Evolutionary conservation across 78 protist species (phyloP), one percentile per base, ranked within the genome.

Genomic region (Parvularia atlantis): DNA sequence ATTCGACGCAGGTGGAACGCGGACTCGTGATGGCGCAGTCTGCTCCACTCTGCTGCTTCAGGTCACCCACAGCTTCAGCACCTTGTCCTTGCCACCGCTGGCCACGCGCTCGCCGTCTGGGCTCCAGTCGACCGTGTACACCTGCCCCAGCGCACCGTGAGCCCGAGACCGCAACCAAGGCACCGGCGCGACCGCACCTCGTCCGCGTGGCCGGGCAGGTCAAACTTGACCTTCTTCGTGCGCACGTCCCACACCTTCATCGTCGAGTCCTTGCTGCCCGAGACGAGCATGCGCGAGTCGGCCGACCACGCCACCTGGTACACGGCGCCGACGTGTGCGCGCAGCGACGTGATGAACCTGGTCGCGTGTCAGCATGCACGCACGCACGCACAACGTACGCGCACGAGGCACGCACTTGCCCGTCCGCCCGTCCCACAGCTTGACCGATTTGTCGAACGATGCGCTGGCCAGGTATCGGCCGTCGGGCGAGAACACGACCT

Each of bases 151-250:
- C n/a, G n/a, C n/a, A n/a, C n/a, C n/a, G n/a, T n/a, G n/a, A n/a
- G n/a, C n/a, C n/a, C n/a, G n/a, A n/a, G n/a, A n/a, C n/a, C n/a
- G n/a, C n/a, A n/a, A n/a, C n/a, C n/a, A n/a, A n/a, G 33, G 20
- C 9, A 14, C 43, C 24, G 9, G 16, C 28, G 26, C 36, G 52
- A n/a, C n/a, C n/a, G n/a, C 41, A 86, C 89, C 82, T 94, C 96
- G 81, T 94, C 99, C 0, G 90, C 85, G 76, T 97, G 99, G 33
- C 99, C 99, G 13, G 99, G 98, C 35, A 97, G 82, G 40, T 97
- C 98, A 14, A 54, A 11, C 66, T 74, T 67, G 46, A 80, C 77
- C 80, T 82, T 80, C 62, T 81, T 75, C 22, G 70, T 84, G 40
- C 54, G 68, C 56, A 73, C 39, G 50, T 83, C 84, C 94, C 91